Percentiles rank a stretch among this genome's conserved stretches.
Conservation (phyloP, 2,329 filamentous ascomycete species). For the Colletotrichum euphorbiae region DNA sequence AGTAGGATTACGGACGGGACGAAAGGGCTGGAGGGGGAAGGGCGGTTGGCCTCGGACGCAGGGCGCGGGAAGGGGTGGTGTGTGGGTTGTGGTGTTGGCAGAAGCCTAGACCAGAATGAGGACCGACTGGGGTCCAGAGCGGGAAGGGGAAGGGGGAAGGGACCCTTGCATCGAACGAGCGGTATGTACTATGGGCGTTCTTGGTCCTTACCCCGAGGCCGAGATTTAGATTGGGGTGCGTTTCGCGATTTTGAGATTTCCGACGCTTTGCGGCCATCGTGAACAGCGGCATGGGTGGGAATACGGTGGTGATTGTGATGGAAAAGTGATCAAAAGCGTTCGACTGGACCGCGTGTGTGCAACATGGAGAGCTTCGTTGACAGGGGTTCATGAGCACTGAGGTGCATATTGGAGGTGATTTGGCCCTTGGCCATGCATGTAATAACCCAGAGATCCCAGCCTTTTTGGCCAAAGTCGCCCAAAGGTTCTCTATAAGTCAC, state of each 20-base stretch:
- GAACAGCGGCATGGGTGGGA: not conserved
- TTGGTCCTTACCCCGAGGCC: not conserved
- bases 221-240: not conserved
- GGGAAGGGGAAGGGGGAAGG: not conserved
- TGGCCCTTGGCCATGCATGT: slow-evolving; percentile 12
- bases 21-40: not conserved
- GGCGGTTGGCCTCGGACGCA: slow-evolving; percentile 2
- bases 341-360: slow-evolving; percentile 11
- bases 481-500: slow-evolving; percentile 23
- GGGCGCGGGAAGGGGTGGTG: slow-evolving; percentile 6
- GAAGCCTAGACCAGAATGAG: slow-evolving; percentile 2
- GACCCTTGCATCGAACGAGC: not conserved
- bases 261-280: slow-evolving; percentile 19
- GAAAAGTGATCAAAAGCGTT: slow-evolving; percentile 15
- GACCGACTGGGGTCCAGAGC: not conserved
- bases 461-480: slow-evolving; percentile 2
- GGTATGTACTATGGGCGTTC: not conserved
- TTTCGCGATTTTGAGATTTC: slow-evolving; percentile 19
- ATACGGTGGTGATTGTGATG: slow-evolving; percentile 13
- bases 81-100: not conserved
- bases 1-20: slow-evolving; percentile 10
- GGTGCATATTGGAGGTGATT: not conserved
- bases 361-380: not conserved
- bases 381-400: not conserved
- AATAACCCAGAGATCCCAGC: not conserved